A percentile compares a stretch with the other conserved stretches of the same genome.
Evolutionary conservation across 208 protist genomes (phyloP).

Genomic region (Leishmania guyanensis): DNA sequence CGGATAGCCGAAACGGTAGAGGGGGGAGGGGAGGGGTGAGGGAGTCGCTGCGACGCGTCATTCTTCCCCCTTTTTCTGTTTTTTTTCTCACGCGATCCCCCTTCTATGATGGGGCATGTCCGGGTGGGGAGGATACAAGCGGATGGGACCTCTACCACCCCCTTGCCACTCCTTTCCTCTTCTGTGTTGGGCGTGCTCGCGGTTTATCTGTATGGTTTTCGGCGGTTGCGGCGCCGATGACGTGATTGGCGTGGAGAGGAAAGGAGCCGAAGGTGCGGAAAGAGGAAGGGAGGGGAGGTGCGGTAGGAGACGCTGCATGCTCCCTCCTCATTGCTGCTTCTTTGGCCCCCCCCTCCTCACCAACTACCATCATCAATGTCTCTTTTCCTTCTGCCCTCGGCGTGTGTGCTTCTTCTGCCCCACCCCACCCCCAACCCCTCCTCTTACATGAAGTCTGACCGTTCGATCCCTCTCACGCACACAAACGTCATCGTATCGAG

Average conservation of each 20-base stretch:
- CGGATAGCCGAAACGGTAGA: not conserved
- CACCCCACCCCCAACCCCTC: no score
- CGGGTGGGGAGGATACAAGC: not conserved
- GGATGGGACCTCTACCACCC: not conserved
- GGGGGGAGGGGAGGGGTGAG: not conserved
- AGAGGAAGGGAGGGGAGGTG: not conserved
- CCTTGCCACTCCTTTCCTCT: not conserved
- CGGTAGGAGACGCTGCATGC: not conserved
- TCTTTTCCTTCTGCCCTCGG: not conserved
- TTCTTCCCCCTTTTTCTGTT: not conserved
- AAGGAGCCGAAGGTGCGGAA: not conserved
- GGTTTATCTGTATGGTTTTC: not conserved
- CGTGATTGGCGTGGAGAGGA: not conserved
- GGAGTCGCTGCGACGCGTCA: not conserved
- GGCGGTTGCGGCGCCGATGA: not conserved
- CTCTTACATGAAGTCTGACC: no score
- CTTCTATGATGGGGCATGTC: slow-evolving; percentile 10
- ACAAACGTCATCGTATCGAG: not conserved
- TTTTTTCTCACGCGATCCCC: not conserved
- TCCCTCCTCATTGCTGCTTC: not conserved
- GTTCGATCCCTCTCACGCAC: no score
- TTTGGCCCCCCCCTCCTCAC: not conserved
- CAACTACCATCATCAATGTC: not conserved
- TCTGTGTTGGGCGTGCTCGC: not conserved
- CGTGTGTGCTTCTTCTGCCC: not conserved